A percentile compares a stretch with the other conserved stretches of the same genome.
Evolutionary conservation across 495 filamentous ascomycete species (phyloP).

Genomic region (Neurospora cerealis): DNA sequence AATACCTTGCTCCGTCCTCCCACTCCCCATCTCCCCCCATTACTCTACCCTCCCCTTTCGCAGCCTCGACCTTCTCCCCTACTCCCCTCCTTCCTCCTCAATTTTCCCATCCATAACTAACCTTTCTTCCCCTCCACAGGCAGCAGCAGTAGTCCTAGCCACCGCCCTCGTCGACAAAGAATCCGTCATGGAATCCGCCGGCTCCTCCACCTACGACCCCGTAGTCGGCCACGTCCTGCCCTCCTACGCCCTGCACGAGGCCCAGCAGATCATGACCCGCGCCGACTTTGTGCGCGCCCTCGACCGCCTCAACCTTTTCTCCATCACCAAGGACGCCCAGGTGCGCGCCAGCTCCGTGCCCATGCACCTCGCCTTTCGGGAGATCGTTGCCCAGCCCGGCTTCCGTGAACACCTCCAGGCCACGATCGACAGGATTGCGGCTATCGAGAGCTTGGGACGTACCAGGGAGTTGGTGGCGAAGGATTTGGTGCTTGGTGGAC

Average conservation of each 20-base stretch:
- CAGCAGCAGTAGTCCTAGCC: constrained; percentile 88
- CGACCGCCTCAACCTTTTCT: constrained; percentile 91
- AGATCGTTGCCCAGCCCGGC: constrained; percentile 60
- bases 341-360: constrained; percentile 92
- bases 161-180: constrained; percentile 78
- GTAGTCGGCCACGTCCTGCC: constrained; percentile 69
- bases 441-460: constrained; percentile 86
- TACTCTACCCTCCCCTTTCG: too few relatives aligned
- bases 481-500: constrained; percentile 58
- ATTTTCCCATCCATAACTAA: background rate
- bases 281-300: constrained; percentile 89
- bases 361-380: constrained; percentile 85
- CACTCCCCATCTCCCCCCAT: too few relatives aligned
- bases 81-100: background rate
- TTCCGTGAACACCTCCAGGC: constrained; percentile 76
- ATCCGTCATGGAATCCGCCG: constrained; percentile 42
- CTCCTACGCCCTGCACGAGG: constrained; percentile 70
- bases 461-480: constrained; percentile 91
- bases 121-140: constrained; percentile 27
- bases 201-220: constrained; percentile 43
- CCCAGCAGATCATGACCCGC: constrained; percentile 84
- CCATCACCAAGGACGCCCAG: constrained; percentile 77
- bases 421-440: constrained; percentile 72
- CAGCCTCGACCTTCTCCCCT: background rate
- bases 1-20: too few relatives aligned